Conservation (phyloP, 176 grass and related monocot genomes). For the Tuctoria greenei region DNA sequence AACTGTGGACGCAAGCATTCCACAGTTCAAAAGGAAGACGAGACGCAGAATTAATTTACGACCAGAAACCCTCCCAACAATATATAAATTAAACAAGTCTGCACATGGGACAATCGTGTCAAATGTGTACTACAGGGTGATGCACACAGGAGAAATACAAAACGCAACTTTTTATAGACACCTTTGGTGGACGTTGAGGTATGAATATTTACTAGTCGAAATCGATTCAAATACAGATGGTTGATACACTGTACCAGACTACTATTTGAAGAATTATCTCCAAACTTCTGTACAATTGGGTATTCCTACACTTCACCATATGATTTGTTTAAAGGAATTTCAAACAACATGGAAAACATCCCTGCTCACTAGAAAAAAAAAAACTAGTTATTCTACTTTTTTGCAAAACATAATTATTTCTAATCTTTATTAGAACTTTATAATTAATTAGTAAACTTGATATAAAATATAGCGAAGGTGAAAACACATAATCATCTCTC, state of each 20-base stretch:
- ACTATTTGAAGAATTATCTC: background rate
- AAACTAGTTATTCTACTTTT: no score
- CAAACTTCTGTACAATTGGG: background rate
- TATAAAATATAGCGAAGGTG: background rate
- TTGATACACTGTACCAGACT: background rate
- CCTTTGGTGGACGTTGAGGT: background rate
- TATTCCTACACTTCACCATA: background rate
- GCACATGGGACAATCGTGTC: conserved; percentile 3
- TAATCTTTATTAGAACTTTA: background rate
- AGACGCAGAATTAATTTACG: background rate
- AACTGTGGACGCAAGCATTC: no score
- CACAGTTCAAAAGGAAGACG: background rate
- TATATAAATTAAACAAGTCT: background rate
- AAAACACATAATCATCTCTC: background rate
- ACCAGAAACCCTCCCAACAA: background rate
- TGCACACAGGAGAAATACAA: background rate
- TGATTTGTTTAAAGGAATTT: background rate
- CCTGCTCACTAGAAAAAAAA: background rate
- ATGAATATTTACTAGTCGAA: background rate
- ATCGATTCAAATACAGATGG: background rate
- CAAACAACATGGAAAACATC: no score
- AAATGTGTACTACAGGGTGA: background rate
- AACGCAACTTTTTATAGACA: background rate
- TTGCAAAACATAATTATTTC: no score
- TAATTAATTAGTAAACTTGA: background rate